Percentiles rank a stretch among this genome's conserved stretches.
These are phyloP conservation scores for Geotrichum ghanense DNA, from an alignment of 805 yeast genomes.

Conservation along the genomic window DNA sequence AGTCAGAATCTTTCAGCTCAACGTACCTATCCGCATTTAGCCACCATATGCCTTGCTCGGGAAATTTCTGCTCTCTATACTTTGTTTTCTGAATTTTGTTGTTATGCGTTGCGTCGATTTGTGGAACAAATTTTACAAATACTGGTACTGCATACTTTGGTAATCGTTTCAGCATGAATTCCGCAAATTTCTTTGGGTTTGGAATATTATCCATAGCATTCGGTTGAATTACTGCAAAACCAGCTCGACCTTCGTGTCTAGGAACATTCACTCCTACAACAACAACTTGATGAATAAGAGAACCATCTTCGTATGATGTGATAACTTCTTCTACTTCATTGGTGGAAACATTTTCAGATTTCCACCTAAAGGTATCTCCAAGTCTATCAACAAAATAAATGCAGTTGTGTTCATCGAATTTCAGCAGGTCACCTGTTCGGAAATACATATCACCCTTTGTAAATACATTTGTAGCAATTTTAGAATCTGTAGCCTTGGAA, in stretches of 20 bases:
- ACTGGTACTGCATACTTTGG: constrained; percentile 84
- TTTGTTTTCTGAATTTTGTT: constrained; percentile 75
- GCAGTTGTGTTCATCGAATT: constrained; percentile 52
- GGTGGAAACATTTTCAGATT: constrained; percentile 88
- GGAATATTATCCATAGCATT: constrained; percentile 23
- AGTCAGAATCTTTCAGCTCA: constrained; percentile 42
- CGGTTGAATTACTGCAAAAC: constrained; percentile 68
- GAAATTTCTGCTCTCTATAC: constrained; percentile 28
- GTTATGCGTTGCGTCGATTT: constrained; percentile 61
- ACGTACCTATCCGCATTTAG: constrained; percentile 45
- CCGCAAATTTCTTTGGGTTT: constrained; percentile 29
- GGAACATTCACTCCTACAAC: constrained; percentile 87
- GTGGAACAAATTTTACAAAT: constrained; percentile 56
- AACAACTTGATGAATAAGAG: constrained; percentile 42
- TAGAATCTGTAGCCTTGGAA: constrained; percentile 64
- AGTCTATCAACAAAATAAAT: constrained; percentile 81
- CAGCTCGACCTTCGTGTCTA: constrained; percentile 89
- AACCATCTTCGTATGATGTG: constrained; percentile 21
- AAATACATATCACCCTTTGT: constrained; percentile 85
- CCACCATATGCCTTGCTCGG: constrained; percentile 57
- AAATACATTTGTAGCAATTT: constrained; percentile 63
- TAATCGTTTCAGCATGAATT: constrained; percentile 32
- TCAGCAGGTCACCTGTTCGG: constrained; percentile 76
- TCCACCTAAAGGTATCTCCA: constrained; percentile 96
- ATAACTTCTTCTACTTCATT: constrained; percentile 77